Evolutionary conservation across 768 basidiomycete genomes (phyloP), one percentile per base, ranked within the genome.

Genomic region (Leccinum incarnatum): DNA sequence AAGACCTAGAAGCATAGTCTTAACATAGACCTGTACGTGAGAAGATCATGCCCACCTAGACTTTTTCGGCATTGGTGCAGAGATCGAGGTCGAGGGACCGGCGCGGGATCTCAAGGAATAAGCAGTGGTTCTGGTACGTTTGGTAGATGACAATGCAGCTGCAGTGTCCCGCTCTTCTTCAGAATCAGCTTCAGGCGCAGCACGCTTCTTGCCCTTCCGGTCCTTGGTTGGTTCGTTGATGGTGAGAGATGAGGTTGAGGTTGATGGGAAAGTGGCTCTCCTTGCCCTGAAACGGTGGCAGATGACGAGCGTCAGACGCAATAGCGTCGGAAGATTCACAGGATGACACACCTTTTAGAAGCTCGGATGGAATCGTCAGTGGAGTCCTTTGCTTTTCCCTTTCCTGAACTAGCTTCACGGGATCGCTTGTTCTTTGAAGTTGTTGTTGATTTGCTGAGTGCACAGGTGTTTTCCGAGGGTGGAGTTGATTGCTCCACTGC

Each of bases 161-260:
- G 78, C 77, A 65, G 78, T 73, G 51, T 69, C 69, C 25, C 79
- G 76, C 72, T 91, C 89, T 71, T 88, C 85, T 74, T 89, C 88
- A 47, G 84, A 84, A 64, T 75, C 75, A 34, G 78, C 74, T 75
- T 93, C 89, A 51, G 88, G 87, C 32, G 80, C 83, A 40, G 92
- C 93, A 67, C 92, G 89, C 78, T 95, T 96, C 85, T 97, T 97
- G 58, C 93, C 95, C 76, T 95, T 95, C 64, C 75, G 74, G 76
- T 93, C 91, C 69, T 81, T 81, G 3, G 77, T 65, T 51, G 87
- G 83, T 80, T 93, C 92, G 85, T 86, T 87, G 75, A 92, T 93
- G 57, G 75, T 83, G 76, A 75, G 82, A 73, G 65, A 81, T 70
- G 63, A 77, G 51, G 67, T 77, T 66, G 62, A 76, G 53, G 65